phyloP scores from a whole-genome alignment of 2,329 filamentous ascomycete species.

The Hymenoscyphus occultus region DNA sequence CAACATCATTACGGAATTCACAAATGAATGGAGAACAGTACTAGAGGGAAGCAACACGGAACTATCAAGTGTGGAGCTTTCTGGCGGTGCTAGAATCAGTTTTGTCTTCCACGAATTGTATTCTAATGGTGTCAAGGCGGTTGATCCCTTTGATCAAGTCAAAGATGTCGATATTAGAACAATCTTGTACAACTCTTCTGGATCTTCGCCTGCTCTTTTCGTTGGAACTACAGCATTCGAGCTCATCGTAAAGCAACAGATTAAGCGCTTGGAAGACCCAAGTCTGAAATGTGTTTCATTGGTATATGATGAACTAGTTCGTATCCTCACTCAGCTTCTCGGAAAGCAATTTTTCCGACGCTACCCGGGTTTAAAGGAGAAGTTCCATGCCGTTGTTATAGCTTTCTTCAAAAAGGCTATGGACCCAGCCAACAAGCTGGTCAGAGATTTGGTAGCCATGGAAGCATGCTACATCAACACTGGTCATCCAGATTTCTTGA shows the following conservation, averaged over 20 bases:
- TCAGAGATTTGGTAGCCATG: slow-evolving; percentile 90
- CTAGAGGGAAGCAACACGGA: slow-evolving; percentile 96
- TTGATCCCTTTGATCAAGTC: slow-evolving; percentile 95
- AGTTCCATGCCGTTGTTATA: slow-evolving; percentile 90
- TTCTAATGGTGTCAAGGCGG: slow-evolving; percentile 93
- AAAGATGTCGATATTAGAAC: slow-evolving; percentile 98
- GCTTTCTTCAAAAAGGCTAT: slow-evolving; percentile 96
- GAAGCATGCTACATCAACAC: slow-evolving; percentile 98
- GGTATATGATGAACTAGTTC: slow-evolving; percentile 95
- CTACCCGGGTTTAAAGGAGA: slow-evolving; percentile 94
- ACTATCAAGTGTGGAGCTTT: slow-evolving; percentile 89
- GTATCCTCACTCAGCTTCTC: slow-evolving; percentile 87
- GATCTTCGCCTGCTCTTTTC: slow-evolving; percentile 92
- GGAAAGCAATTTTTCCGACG: slow-evolving; percentile 86
- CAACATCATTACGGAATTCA: slow-evolving; percentile 98
- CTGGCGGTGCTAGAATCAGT: slow-evolving; percentile 94
- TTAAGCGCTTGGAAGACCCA: slow-evolving; percentile 92
- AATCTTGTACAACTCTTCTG: slow-evolving; percentile 98
- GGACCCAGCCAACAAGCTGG: slow-evolving; percentile 97
- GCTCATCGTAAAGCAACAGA: slow-evolving; percentile 97
- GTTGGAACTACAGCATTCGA: slow-evolving; percentile 98
- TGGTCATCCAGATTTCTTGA: slow-evolving; percentile 95
- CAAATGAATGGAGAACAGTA: slow-evolving; percentile 94
- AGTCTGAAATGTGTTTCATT: slow-evolving; percentile 96
- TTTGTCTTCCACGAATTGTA: slow-evolving; percentile 99